Evolutionary conservation across 225 moss, liverwort and hornwort genomes (phyloP).

Genomic region (Pseudoscleropodium purum): DNA sequence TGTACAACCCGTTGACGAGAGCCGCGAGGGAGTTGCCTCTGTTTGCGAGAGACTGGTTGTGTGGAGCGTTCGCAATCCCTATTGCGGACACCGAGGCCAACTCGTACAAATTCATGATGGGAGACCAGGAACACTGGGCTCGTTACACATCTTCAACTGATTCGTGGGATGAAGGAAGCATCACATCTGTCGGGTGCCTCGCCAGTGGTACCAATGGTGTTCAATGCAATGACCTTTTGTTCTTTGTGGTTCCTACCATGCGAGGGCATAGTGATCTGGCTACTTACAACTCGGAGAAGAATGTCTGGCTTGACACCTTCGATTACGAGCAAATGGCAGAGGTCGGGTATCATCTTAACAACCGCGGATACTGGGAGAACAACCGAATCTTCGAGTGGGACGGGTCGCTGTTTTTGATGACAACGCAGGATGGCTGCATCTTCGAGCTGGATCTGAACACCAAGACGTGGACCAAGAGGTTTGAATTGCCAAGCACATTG

Average conservation of each 20-base stretch:
- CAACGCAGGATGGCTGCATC: constrained; percentile 27
- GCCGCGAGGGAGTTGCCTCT: constrained; percentile 12
- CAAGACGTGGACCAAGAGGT: constrained; percentile 33
- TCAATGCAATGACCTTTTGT: constrained; percentile 31
- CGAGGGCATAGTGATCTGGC: constrained; percentile 42
- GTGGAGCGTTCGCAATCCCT: constrained; percentile 36
- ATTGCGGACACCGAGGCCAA: constrained; percentile 14
- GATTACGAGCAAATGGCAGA: constrained; percentile 34
- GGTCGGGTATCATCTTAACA: constrained; percentile 49
- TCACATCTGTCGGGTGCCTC: constrained; percentile 29
- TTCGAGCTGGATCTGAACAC: constrained; percentile 33
- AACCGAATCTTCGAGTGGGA: constrained; percentile 50
- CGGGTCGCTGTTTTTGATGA: constrained; percentile 33
- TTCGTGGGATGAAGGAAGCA: constrained; percentile 31
- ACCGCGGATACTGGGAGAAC: constrained; percentile 32
- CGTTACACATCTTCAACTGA: constrained; percentile 9
- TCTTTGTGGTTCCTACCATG: constrained; percentile 46
- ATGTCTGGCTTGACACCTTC: constrained; percentile 42
- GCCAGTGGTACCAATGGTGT: constrained; percentile 37
- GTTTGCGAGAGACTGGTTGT: constrained; percentile 26
- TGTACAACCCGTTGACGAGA: constrained; percentile 34
- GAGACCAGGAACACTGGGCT: constrained; percentile 40
- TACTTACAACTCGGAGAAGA: constrained; percentile 29
- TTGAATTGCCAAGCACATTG: constrained; percentile 27
- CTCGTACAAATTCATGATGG: constrained; percentile 34